Base-by-base conservation (phyloP, 495 filamentous ascomycete species). In the Tuber umbilicatum region DNA sequence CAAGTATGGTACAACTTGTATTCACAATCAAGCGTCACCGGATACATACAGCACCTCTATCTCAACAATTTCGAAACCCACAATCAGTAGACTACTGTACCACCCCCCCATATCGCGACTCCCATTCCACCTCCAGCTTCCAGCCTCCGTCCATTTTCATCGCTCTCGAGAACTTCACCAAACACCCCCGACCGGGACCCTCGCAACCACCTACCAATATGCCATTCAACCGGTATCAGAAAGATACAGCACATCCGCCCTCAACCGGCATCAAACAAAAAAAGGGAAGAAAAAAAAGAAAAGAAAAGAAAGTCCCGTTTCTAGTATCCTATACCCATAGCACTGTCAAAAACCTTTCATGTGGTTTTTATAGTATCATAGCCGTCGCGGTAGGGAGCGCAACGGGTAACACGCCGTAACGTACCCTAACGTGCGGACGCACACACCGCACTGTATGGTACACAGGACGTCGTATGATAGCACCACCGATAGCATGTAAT, bases 1-100 rank as follows among this genome's bases (percentile, higher is more conserved):
- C n/a, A n/a, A n/a, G n/a, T n/a, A n/a, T n/a, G n/a, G n/a, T n/a
- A n/a, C n/a, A n/a, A n/a, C n/a, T n/a, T 10, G 47, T 50, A n/a
- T 7, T 43, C 74, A 76, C 75, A 75, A 70, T 47, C 35, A 76
- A 68, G 31, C 42, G 35, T 31, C 70, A 31, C 73, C 31, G 23
- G 50, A 60, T 60, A 14, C 50, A 35, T 50, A 21, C n/a, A n/a
- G n/a, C n/a, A n/a, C 64, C 35, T 64, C 19, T 74, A 39, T 68
- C 64, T 64, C 17, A 70, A 70, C 16, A 60, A 43, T 19, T 47
- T 60, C 42, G 67, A 40, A 45, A 75, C 68, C 55, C 50, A 45
- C 50, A 50, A 74, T 39, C 64, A 47, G n/a, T 42, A 74, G 60
- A 74, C 55, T 70, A 75, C 31, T 47, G 16, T 9, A 21, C n/a